Conservation (phyloP, 305 asterid genomes). For the Striga hermonthica region DNA sequence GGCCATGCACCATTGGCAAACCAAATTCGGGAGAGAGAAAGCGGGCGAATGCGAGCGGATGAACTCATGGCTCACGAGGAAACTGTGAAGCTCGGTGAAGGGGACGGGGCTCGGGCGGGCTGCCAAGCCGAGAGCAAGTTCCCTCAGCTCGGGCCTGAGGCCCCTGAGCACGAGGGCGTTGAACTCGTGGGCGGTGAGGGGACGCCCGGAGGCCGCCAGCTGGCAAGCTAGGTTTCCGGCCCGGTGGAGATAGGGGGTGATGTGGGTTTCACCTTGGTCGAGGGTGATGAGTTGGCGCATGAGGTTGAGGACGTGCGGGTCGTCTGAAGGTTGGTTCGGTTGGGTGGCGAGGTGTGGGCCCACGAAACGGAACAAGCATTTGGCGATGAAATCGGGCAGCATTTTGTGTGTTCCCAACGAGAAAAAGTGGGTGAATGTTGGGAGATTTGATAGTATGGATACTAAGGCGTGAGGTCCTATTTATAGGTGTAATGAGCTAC, state of each 20-base stretch:
- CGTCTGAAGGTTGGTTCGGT: not conserved
- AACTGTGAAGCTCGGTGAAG: conserved; percentile 19
- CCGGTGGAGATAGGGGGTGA: conserved; percentile 28
- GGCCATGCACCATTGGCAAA: conserved; percentile 15
- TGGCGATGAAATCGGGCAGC: conserved; percentile 22
- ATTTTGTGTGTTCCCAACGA: conserved; percentile 5
- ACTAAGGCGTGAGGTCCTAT: too few relatives aligned
- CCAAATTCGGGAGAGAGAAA: not conserved
- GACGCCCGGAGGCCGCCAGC: conserved; percentile 17
- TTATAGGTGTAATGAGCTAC: too few relatives aligned
- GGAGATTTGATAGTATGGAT: too few relatives aligned
- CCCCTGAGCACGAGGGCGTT: conserved; percentile 26
- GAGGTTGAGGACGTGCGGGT: not conserved
- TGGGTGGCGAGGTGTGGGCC: not conserved
- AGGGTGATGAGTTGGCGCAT: conserved; percentile 25
- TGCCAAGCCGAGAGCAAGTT: not conserved
- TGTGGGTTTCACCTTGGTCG: conserved; percentile 26
- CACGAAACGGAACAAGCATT: conserved; percentile 16
- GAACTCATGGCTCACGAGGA: conserved; percentile 27
- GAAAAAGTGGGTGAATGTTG: too few relatives aligned
- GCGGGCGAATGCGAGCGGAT: not conserved
- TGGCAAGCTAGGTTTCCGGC: conserved; percentile 16
- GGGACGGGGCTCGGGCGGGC: conserved; percentile 3
- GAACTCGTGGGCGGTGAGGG: conserved; percentile 13
- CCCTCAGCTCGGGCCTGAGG: conserved; percentile 23